A percentile compares a stretch with the other conserved stretches of the same genome.
phyloP scores from a whole-genome alignment of 192 early-diverging fungal species.

The Irineochytrium annulatum region DNA sequence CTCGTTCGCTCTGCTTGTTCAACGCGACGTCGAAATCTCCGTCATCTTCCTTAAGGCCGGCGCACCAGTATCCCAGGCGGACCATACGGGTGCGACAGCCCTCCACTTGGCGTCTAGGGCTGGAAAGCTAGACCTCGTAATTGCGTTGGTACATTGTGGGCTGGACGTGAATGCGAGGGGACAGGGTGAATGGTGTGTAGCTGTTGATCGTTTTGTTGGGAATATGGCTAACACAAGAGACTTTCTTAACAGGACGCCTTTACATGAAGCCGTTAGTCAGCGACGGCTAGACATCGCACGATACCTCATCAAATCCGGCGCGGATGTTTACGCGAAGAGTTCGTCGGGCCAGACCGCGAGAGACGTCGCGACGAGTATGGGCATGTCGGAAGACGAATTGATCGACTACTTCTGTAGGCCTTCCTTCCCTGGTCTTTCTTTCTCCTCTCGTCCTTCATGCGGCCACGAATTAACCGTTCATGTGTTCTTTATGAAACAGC shows the following conservation, averaged over 20 bases:
- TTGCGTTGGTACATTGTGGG: constrained; percentile 26
- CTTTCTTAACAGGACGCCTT: constrained; percentile 31
- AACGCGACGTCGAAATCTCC: constrained; percentile 23
- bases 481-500: too few species aligned
- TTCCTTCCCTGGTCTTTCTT: too few species aligned
- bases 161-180: constrained; percentile 32
- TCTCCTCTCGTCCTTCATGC: too few species aligned
- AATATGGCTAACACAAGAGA: too few species aligned
- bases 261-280: constrained; percentile 39
- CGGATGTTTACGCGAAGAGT: constrained; percentile 9
- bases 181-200: constrained; percentile 32
- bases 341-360: constrained; percentile 10
- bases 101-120: constrained; percentile 34
- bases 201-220: constrained; percentile 2
- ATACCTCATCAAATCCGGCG: constrained; percentile 25
- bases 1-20: constrained; percentile 32
- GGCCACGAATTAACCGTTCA: too few species aligned
- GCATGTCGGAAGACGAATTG: constrained; percentile 20
- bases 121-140: constrained; percentile 35
- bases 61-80: constrained; percentile 19
- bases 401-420: constrained; percentile 23
- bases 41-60: constrained; percentile 24
- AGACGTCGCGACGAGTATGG: constrained; percentile 8
- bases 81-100: constrained; percentile 23
- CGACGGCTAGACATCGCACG: constrained; percentile 8